Evolutionary conservation across 768 basidiomycete genomes (phyloP).

Genomic region (Favolaschia claudopus): DNA sequence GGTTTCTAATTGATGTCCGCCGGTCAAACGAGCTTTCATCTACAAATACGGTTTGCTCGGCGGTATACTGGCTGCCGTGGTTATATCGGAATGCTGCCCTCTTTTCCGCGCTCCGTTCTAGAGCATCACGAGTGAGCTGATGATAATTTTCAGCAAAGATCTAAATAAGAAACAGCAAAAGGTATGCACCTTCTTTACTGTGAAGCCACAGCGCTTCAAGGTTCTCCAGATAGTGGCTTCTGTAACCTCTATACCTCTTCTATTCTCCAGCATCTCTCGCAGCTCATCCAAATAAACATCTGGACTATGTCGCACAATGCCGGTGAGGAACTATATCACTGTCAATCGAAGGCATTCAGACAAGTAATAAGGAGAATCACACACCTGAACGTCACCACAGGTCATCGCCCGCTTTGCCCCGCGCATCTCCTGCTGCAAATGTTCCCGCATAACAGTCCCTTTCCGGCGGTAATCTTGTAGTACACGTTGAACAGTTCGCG

Average conservation of each 20-base stretch:
- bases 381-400: neutral
- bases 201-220: constrained; percentile 26
- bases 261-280: constrained; percentile 25
- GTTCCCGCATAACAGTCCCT: constrained; percentile 1
- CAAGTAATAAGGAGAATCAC: neutral
- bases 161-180: neutral
- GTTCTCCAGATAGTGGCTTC: constrained; percentile 22
- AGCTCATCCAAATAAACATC: constrained; percentile 33
- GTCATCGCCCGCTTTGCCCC: neutral
- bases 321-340: constrained; percentile 24
- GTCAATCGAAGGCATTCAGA: neutral
- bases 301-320: constrained; percentile 27
- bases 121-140: neutral
- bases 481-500: neutral
- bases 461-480: neutral
- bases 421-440: neutral
- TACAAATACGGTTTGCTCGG: constrained; percentile 41
- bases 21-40: constrained; percentile 44
- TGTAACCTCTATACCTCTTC: constrained; percentile 19
- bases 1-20: constrained; percentile 25
- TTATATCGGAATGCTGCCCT: neutral
- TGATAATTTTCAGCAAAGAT: neutral
- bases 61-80: constrained; percentile 20
- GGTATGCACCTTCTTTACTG: constrained; percentile 26
- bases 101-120: neutral